Evolutionary conservation across 2,329 filamentous ascomycete species (phyloP).

Genomic region (Ophiostoma novo-ulmi): DNA sequence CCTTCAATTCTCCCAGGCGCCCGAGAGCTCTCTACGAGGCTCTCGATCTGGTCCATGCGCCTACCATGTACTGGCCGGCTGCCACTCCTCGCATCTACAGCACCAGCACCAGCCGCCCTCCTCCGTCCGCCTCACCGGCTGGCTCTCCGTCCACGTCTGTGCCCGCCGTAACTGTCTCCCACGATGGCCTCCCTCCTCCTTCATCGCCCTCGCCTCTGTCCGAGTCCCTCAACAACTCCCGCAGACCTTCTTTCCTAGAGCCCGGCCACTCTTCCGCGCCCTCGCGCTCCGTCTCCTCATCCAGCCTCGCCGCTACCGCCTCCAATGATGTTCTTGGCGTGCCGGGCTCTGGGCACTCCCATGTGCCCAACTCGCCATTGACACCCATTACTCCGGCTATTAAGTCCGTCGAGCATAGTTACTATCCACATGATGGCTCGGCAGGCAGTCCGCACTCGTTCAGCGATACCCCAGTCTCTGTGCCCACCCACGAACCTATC

Average conservation of each 20-base stretch:
- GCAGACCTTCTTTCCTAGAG: constrained; percentile 24
- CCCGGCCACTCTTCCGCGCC: constrained; percentile 19
- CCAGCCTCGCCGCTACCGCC: constrained; percentile 29
- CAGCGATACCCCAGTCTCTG: constrained; percentile 25
- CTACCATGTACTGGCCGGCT: constrained; percentile 84
- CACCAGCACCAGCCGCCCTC: constrained; percentile 62
- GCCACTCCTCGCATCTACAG: constrained; percentile 79
- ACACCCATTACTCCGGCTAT: constrained; percentile 56
- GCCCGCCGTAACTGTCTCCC: constrained; percentile 49
- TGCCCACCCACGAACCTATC: constrained; percentile 58
- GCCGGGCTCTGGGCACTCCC: constrained; percentile 35
- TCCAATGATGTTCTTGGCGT: constrained; percentile 36
- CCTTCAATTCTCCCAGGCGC: constrained; percentile 23
- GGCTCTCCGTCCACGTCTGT: constrained; percentile 30
- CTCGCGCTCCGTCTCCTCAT: constrained; percentile 21
- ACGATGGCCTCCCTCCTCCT: constrained; percentile 52
- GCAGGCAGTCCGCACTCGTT: constrained; percentile 29
- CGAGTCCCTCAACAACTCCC: not conserved
- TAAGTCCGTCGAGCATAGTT: constrained; percentile 54
- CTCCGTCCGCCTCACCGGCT: constrained; percentile 32
- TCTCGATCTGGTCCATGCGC: constrained; percentile 30
- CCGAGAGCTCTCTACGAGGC: constrained; percentile 35
- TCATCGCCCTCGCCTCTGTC: constrained; percentile 26
- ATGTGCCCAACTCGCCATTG: constrained; percentile 44
- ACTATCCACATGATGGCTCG: constrained; percentile 35